Percentiles rank a stretch among this genome's conserved stretches.
Conservation (phyloP, 495 filamentous ascomycete genomes). For the Lichenothelia convexa region DNA sequence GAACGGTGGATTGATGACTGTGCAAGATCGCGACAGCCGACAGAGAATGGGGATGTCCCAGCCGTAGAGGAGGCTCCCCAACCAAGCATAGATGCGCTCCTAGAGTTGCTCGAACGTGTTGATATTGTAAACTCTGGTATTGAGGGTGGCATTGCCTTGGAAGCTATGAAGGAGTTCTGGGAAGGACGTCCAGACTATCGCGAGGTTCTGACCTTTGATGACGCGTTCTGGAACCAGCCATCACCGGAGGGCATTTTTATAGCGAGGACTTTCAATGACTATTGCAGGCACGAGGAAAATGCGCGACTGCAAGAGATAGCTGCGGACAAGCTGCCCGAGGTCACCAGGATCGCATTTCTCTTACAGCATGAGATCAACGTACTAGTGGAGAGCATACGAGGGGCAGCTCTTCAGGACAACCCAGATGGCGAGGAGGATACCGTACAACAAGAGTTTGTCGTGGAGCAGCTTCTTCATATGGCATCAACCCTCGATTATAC, state of each 20-base stretch:
- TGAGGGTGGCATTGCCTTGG: constrained; percentile 73
- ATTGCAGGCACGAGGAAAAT: constrained; percentile 47
- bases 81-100: constrained; percentile 55
- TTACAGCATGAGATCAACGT: constrained; percentile 61
- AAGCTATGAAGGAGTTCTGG: constrained; percentile 94
- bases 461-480: constrained; percentile 88
- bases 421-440: constrained; percentile 56
- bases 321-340: constrained; percentile 89
- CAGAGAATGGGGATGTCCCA: constrained; percentile 20
- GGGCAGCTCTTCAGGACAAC: constrained; percentile 30
- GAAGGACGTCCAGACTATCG: constrained; percentile 80
- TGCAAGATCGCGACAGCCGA: constrained; percentile 39
- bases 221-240: constrained; percentile 73
- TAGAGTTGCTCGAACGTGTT: constrained; percentile 85
- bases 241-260: constrained; percentile 77
- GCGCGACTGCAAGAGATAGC: constrained; percentile 49
- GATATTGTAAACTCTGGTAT: constrained; percentile 79
- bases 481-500: constrained; percentile 81
- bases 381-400: constrained; percentile 48
- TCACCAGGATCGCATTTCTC: constrained; percentile 70
- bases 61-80: constrained; percentile 23
- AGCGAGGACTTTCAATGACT: constrained; percentile 81
- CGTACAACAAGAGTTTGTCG: constrained; percentile 77
- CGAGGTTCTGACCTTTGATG: constrained; percentile 61
- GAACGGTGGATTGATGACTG: constrained; percentile 95